Conservation (phyloP, 805 yeast genomes). For the Yamadazyma ubonensis region DNA sequence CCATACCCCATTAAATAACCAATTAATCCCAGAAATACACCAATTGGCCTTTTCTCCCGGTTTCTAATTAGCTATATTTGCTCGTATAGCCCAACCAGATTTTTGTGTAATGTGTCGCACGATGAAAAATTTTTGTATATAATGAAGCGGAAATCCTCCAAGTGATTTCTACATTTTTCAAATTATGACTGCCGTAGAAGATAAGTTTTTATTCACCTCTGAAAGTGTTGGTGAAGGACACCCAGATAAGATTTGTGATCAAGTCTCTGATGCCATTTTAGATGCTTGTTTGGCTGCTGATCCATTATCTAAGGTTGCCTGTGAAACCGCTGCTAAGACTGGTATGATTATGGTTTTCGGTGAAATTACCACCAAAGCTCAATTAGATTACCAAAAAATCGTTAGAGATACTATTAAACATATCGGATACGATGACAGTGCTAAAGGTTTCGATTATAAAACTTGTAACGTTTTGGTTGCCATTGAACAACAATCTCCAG, state of each 20-base stretch:
- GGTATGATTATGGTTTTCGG: conserved; percentile 99
- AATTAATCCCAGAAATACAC: no score
- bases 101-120: conserved; percentile 5
- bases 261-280: conserved; percentile 95
- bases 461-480: conserved; percentile 99
- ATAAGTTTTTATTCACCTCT: conserved; percentile 66
- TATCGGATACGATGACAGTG: conserved; percentile 95
- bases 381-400: conserved; percentile 93
- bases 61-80: no score
- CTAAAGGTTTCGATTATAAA: conserved; percentile 97
- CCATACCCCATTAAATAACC: background rate
- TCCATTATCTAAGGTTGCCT: conserved; percentile 97
- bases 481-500: conserved; percentile 98
- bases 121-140: conserved; percentile 10
- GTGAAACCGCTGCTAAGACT: conserved; percentile 99
- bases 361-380: conserved; percentile 97
- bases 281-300: conserved; percentile 96
- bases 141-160: conserved; percentile 1
- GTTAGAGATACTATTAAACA: conserved; percentile 98
- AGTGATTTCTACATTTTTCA: background rate
- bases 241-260: conserved; percentile 97
- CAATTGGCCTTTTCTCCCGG: no score
- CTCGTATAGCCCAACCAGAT: background rate
- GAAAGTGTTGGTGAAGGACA: conserved; percentile 95
- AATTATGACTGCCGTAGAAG: conserved; percentile 17